These are phyloP conservation scores for Beta vulgaris DNA, from an alignment of 148 eudicot genomes.

Conservation along the genomic window DNA sequence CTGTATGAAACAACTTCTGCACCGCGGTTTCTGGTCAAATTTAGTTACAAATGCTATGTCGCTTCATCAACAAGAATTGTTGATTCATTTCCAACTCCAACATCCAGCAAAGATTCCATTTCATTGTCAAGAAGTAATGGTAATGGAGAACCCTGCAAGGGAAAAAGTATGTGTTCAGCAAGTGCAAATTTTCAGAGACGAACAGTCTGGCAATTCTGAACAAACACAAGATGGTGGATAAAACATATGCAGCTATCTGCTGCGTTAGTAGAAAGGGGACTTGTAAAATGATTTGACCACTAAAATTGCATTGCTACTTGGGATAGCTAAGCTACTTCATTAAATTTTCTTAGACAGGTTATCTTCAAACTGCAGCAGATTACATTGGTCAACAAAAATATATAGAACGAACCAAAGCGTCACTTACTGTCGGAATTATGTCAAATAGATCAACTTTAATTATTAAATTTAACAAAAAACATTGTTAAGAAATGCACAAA, in stretches of 20 bases:
- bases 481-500: background rate
- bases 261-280: background rate
- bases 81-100: constrained; percentile 70
- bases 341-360: background rate
- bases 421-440: background rate
- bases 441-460: background rate
- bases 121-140: constrained; percentile 81
- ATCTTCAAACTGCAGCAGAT: background rate
- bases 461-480: background rate
- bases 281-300: background rate
- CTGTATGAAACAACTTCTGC: background rate
- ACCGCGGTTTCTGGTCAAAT: background rate
- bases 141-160: constrained; percentile 69
- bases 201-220: background rate
- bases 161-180: background rate
- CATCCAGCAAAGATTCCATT: constrained; percentile 76
- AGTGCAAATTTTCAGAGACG: background rate
- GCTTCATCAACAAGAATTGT: constrained; percentile 80
- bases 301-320: background rate
- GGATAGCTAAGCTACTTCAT: background rate
- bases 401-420: background rate
- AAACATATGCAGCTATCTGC: background rate
- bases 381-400: background rate
- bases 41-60: constrained; percentile 13
- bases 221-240: background rate